Conservation (phyloP, 2,329 filamentous ascomycete species). For the Calonectria crousiana region DNA sequence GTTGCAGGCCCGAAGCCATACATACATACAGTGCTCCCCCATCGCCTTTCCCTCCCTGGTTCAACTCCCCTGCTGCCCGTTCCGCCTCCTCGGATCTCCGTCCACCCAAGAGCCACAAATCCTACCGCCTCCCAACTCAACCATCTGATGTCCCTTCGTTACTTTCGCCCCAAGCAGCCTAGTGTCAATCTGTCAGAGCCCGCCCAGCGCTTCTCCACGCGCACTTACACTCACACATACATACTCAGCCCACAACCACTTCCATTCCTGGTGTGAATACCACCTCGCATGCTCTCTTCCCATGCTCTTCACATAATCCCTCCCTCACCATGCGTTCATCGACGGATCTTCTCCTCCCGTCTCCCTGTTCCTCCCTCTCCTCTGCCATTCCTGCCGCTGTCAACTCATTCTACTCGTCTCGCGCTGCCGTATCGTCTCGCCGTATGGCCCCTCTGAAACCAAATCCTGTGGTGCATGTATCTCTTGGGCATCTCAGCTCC, state of each 20-base stretch:
- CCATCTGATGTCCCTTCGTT: conserved; percentile 42
- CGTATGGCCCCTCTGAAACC: conserved; percentile 37
- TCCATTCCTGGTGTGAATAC: conserved; percentile 1
- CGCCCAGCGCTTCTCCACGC: conserved; percentile 12
- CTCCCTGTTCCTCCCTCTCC: conserved; percentile 34
- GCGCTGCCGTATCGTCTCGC: conserved; percentile 22
- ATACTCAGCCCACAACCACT: conserved; percentile 19
- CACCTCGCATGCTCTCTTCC: conserved; percentile 15
- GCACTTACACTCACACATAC: conserved; percentile 27
- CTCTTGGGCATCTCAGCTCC: conserved; percentile 52
- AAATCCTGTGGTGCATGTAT: conserved; percentile 19
- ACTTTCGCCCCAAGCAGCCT: conserved; percentile 47
- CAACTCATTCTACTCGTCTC: conserved; percentile 24
- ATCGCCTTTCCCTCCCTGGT: conserved; percentile 32
- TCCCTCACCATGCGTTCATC: conserved; percentile 37
- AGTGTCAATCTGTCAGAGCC: conserved; percentile 39
- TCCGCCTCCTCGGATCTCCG: conserved; percentile 29
- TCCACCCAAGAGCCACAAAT: conserved; percentile 32
- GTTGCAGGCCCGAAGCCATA: conserved; percentile 18
- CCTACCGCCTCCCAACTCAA: conserved; percentile 35
- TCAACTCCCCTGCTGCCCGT: conserved; percentile 16
- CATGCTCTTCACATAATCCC: conserved; percentile 1
- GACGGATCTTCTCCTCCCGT: conserved; percentile 37
- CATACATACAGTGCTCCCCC: conserved; percentile 9
- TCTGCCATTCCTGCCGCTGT: conserved; percentile 29